Evolutionary conservation across 2,329 filamentous ascomycete species (phyloP), one percentile per base, ranked within the genome.

Genomic region (Didymella sp.): DNA sequence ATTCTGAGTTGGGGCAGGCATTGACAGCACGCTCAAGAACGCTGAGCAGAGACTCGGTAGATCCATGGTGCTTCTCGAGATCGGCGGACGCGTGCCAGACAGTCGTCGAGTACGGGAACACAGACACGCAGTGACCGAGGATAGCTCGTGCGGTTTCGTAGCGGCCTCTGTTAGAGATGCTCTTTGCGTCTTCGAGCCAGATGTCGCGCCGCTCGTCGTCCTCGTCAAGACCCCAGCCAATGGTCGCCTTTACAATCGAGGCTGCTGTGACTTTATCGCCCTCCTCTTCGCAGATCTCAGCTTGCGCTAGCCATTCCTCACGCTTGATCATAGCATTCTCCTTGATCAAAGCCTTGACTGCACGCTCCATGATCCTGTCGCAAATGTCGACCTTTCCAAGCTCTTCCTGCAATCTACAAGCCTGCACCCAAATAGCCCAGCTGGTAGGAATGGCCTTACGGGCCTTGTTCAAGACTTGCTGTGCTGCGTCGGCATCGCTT

Each of bases 321-420:
- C 96, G 89, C 77, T 96, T 96, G 35, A 95, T 86, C 96, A 99
- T 99, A 11, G 95, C 94, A 25, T 91, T 93, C 71, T 96, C 92
- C 69, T 92, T 92, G 33, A 89, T 92, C 28, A 99, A 82, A 19
- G 92, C 88, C 70, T 96, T 91, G 28, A 97, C 87, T 41, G 91
- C 95, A 80, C 92, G 90, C 74, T 95, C 94, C 91, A 99, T 97
- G 55, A 98, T 91, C 68, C 92, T 96, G 69, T 76, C 71, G 9
- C 93, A 86, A 78, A 90, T 92, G 51, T 85, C 83, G 19, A 87
- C 87, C 61, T 90, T 89, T 22, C 92, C 93, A 76, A 96, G 92
- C 76, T 98, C 92, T 73, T 90, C 87, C 76, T 97, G 92, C 43
- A 99, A 80, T 52, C 94, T 85, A 33, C 92, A 92, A 28, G 94